Evolutionary conservation across 768 basidiomycete genomes (phyloP), one percentile per base, ranked within the genome.

Genomic region (Tricholoma sp.): DNA sequence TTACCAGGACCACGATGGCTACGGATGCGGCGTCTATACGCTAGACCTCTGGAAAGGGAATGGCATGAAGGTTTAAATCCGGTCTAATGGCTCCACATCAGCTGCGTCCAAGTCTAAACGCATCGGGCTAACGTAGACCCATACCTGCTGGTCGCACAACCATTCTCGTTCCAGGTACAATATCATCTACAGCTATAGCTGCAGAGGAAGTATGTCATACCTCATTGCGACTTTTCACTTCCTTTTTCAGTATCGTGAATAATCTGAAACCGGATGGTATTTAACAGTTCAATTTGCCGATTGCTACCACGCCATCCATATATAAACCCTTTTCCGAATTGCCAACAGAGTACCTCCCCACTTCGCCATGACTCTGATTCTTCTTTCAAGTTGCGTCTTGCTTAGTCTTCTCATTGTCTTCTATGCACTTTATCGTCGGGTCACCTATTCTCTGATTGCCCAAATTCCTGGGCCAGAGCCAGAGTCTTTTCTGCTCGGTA

Each of bases 401-500:
- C 44, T 62, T 33, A 32, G 39, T 31, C 48, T 61, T 12, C 36
- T 64, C 18, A 50, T 50, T 10, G 42, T 59, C 29, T 42, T 65
- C 10, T 75, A 69, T 50, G 57, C 53, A 15, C 45, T 72, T 48
- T 63, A 77, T 68, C 63, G 61, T 56, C 56, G 65, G 67, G 51
- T 63, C 66, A 59, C 68, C 59, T 55, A 76, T 56, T 60, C 71
- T 59, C 66, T 70, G 48, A 61, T 75, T 64, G 59, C 74, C 10
- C 67, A 66, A 53, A 58, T 71, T 33, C 72, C 64, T 59, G 76
- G 69, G 50, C 76, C 72, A 12, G 62, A 56, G 65, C 74, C 67
- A 58, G 70, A 64, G 57, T 74, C 56, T 56, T 82, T 59, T 74
- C 67, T 63, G 64, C 74, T 59, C 68, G 82, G 62, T 81, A 57